Evolutionary conservation across 176 grass and related monocot genomes (phyloP).

Genomic region (Lolium multiflorum): DNA sequence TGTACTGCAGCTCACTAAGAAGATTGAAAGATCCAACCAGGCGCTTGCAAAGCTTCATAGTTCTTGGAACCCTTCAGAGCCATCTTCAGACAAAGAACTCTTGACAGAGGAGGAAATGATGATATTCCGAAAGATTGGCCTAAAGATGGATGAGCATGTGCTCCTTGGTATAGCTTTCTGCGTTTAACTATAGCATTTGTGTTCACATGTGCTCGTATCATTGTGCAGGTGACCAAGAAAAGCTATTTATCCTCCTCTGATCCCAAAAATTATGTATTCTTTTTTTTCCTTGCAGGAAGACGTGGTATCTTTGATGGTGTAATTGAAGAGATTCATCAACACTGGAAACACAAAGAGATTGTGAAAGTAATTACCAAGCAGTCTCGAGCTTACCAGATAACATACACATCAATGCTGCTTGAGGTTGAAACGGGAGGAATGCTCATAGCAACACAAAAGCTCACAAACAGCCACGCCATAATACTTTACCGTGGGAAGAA

Average conservation of each 20-base stretch:
- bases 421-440: constrained; percentile 80
- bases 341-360: constrained; percentile 93
- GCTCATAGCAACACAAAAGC: constrained; percentile 71
- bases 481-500: constrained; percentile 95
- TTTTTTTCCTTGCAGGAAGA: constrained; percentile 57
- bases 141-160: too few relatives aligned
- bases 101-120: too few relatives aligned
- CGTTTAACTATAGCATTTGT: too few relatives aligned
- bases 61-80: too few relatives aligned
- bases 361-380: constrained; percentile 93
- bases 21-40: constrained; percentile 78
- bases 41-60: constrained; percentile 58
- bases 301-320: constrained; percentile 87
- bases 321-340: constrained; percentile 86
- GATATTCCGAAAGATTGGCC: too few relatives aligned
- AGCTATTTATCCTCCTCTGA: too few relatives aligned
- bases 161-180: too few relatives aligned
- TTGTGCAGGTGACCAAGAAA: too few relatives aligned
- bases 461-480: constrained; percentile 72
- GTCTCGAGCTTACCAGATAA: constrained; percentile 50
- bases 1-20: constrained; percentile 66
- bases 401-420: constrained; percentile 66
- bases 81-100: too few relatives aligned
- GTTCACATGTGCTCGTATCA: too few relatives aligned
- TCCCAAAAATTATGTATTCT: not conserved